Base-by-base conservation (phyloP, 306 rosid species). In the Lathyrus oleraceus region DNA sequence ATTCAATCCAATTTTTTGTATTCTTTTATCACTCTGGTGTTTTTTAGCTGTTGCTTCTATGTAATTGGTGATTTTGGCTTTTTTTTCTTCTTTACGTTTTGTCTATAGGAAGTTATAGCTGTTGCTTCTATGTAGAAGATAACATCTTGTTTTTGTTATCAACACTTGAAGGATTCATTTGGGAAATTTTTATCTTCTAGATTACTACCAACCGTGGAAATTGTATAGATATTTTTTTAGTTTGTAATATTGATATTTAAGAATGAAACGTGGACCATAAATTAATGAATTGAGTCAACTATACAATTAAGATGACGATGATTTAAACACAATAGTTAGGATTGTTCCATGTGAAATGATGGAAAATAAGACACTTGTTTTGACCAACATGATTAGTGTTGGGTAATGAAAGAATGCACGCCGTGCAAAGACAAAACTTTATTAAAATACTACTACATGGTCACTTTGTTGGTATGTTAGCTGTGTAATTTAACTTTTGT, bases 1-100 rank as follows among this genome's bases (percentile, higher is more conserved):
- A 65, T 70, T 74, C 42, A 32, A 43, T 78, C 71, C 83, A 57
- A 59, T 73, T 78, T 77, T 78, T 82, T 70, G 74, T 70, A 78
- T 78, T 82, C 83, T 78, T 82, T 82, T 45, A 14, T 65, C 71
- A 40, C 49, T 25, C 16, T 64, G 52, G 53, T 74, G 61, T 69
- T 74, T 72, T 73, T 44, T 70, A 58, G 80, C 19, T 70, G 64
- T 65, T 74, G 71, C 63, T 73, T 56, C 74, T 68, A 36, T 74
- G 79, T 64, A 74, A 78, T 48, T 23, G 38, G 48, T 60, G 48
- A 71, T 40, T 71, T 67, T 64, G 73, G 25, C 52, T 23, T 16
- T 8, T 43, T 23, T 17, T 20, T 64, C 10, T 30, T 64, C 68
- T 42, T 42, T 14, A 57, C 20, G 5, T 69, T 23, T 68, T 65